phyloP scores from a whole-genome alignment of 371 early-diverging fungal genomes.

The Saksenaea oblongispora region DNA sequence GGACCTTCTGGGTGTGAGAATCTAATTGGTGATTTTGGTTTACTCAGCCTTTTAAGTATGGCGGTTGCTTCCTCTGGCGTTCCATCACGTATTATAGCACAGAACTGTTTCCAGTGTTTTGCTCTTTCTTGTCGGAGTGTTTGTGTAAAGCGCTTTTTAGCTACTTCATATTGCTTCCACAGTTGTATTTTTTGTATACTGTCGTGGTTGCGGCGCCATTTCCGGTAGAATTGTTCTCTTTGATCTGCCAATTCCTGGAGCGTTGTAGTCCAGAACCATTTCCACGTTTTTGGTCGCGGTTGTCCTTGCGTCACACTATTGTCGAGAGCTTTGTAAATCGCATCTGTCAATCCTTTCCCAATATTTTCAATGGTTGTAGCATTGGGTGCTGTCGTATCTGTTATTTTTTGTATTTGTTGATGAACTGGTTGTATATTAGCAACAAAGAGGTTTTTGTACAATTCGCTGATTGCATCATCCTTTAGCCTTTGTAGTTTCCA shows the following conservation, averaged over 20 bases:
- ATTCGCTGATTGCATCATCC: not conserved
- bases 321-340: not conserved
- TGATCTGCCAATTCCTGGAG: not conserved
- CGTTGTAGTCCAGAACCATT: not conserved
- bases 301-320: not conserved
- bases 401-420: not conserved
- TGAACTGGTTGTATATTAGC: not conserved
- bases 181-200: not conserved
- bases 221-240: not conserved
- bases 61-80: not conserved
- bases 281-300: not conserved
- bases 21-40: not conserved
- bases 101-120: not conserved
- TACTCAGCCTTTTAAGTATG: no score
- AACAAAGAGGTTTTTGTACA: not conserved
- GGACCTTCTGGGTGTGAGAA: not conserved
- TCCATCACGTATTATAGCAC: not conserved
- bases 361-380: not conserved
- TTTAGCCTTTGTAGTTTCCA: not conserved
- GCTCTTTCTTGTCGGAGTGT: not conserved
- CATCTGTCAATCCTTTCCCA: not conserved
- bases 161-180: not conserved
- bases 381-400: not conserved
- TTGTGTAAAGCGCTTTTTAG: not conserved
- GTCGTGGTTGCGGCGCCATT: not conserved